Evolutionary conservation across 169 alveolate species (phyloP).

Genomic region (Blepharisma undulans): DNA sequence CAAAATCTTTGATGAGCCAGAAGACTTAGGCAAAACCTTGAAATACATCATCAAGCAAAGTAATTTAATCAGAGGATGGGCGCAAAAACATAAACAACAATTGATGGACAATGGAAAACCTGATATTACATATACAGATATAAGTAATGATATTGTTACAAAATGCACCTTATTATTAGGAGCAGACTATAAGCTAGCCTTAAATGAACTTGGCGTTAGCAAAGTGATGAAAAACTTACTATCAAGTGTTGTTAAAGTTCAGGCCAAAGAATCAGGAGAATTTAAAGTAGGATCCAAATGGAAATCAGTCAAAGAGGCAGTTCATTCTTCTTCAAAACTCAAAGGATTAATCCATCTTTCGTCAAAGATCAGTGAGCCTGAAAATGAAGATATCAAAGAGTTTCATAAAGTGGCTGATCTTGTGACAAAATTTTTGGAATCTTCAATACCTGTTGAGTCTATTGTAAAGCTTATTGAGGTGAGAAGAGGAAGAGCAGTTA

Average conservation of each 20-base stretch:
- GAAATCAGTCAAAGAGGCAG: neutral
- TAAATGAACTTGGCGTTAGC: slow-evolving; percentile 29
- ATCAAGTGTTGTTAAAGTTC: neutral
- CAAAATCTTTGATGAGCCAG: neutral
- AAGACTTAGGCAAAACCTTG: neutral
- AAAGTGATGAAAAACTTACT: slow-evolving; percentile 29
- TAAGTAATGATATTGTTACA: slow-evolving; percentile 16
- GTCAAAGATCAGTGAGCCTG: neutral
- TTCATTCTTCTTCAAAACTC: neutral
- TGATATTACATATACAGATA: slow-evolving; percentile 3
- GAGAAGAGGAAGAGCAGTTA: slow-evolving; percentile 5
- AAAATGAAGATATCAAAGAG: neutral
- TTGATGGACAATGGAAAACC: slow-evolving; percentile 16
- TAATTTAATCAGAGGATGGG: slow-evolving; percentile 20
- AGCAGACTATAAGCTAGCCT: slow-evolving; percentile 4
- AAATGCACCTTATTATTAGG: slow-evolving; percentile 22
- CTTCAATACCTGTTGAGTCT: neutral
- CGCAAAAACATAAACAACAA: slow-evolving; percentile 35
- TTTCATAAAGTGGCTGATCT: neutral
- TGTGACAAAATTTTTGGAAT: slow-evolving; percentile 6
- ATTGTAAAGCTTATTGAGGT: neutral
- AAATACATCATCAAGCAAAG: slow-evolving; percentile 22
- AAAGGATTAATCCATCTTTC: neutral
- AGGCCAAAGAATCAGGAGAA: neutral
- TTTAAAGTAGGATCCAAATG: neutral